A percentile compares a stretch with the other conserved stretches of the same genome.
Conservation (phyloP, 495 filamentous ascomycete genomes). For the Evernia prunastri region DNA sequence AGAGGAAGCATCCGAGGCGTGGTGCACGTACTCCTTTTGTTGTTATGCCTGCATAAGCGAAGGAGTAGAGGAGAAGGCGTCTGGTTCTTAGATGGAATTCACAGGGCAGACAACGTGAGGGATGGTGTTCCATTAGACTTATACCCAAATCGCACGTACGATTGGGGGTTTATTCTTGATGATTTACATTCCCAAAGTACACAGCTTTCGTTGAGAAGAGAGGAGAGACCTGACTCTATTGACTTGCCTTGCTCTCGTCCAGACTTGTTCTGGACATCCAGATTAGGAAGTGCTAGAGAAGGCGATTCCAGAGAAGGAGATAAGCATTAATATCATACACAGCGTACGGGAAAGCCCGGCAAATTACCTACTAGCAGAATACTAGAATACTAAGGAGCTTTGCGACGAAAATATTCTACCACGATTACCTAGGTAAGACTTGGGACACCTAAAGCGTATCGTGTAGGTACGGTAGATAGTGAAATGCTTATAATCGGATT, state of each 20-base stretch:
- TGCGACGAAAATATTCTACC: too few species aligned
- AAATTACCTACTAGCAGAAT: too few species aligned
- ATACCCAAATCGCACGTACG: background rate
- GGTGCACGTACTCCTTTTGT: background rate
- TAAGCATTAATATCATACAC: too few species aligned
- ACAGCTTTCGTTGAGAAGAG: background rate
- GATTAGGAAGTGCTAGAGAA: background rate
- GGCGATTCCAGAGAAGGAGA: too few species aligned
- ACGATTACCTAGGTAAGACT: too few species aligned
- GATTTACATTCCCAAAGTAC: background rate
- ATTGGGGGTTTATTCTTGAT: background rate
- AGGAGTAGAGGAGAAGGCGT: slow-evolving; percentile 4
- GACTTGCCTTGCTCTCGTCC: background rate
- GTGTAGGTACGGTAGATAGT: too few species aligned
- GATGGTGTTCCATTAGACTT: background rate
- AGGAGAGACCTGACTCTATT: background rate
- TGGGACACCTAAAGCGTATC: too few species aligned
- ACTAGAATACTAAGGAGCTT: too few species aligned
- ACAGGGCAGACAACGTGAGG: background rate
- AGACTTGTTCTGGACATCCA: background rate
- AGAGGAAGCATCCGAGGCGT: background rate
- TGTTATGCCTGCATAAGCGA: slow-evolving; percentile 3
- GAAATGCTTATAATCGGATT: too few species aligned
- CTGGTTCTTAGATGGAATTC: background rate
- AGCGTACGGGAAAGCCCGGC: too few species aligned